Conservation (phyloP, 176 grass and related monocot genomes). For the Oryza rufipogon region DNA sequence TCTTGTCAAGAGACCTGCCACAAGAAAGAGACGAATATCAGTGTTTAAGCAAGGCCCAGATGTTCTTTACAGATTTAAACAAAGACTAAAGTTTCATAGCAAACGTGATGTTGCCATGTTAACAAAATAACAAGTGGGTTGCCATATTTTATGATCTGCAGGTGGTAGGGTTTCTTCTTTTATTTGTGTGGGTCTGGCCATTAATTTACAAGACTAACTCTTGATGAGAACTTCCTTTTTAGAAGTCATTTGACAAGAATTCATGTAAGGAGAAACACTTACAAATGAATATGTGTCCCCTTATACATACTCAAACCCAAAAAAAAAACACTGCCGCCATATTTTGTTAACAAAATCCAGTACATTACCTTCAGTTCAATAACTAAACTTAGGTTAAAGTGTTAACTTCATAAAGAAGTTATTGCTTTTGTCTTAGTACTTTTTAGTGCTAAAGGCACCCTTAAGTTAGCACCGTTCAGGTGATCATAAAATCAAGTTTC, state of each 20-base stretch:
- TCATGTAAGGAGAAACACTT: neutral
- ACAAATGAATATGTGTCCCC: neutral
- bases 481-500: neutral
- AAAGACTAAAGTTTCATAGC: neutral
- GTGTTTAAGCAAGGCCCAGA: constrained; percentile 42
- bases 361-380: constrained; percentile 1
- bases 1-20: constrained; percentile 69
- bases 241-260: neutral
- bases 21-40: constrained; percentile 35
- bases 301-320: too few species aligned
- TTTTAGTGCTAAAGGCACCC: neutral
- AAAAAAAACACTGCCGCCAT: too few species aligned
- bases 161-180: neutral
- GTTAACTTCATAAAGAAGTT: neutral
- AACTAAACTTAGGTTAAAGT: constrained; percentile 7
- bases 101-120: neutral
- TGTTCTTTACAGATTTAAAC: constrained; percentile 23
- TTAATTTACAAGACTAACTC: neutral
- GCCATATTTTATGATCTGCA: constrained; percentile 1
- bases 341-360: constrained; percentile 8
- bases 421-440: neutral
- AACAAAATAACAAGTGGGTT: neutral
- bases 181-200: neutral
- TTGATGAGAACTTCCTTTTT: neutral
- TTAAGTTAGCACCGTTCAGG: neutral